phyloP scores from a whole-genome alignment of 2,329 filamentous ascomycete genomes.

The Epichloe elymi region DNA sequence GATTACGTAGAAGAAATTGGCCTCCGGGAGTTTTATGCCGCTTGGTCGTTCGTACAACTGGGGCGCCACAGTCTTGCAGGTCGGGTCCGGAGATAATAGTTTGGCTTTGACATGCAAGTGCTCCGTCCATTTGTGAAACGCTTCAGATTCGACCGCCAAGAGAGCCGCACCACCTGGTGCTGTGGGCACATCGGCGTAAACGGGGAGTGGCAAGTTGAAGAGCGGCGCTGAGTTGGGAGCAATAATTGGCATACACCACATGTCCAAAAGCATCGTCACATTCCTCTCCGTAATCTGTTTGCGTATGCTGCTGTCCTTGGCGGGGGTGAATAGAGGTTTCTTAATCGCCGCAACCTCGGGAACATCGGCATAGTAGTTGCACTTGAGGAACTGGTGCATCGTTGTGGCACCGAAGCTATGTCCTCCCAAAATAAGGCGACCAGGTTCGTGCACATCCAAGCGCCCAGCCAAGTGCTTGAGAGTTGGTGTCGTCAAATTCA shows the following conservation, averaged over 20 bases:
- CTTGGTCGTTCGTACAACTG: conserved; percentile 28
- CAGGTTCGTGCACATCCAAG: conserved; percentile 57
- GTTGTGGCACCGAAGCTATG: conserved; percentile 74
- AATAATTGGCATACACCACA: conserved; percentile 66
- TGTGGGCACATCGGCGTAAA: conserved; percentile 39
- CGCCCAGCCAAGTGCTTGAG: conserved; percentile 46
- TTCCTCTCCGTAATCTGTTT: conserved; percentile 55
- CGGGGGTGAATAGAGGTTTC: conserved; percentile 48
- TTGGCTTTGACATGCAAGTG: conserved; percentile 59
- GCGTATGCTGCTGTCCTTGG: conserved; percentile 39
- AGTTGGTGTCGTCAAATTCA: conserved; percentile 36
- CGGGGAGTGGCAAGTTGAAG: conserved; percentile 60
- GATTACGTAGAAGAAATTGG: conserved; percentile 62
- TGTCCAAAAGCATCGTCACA: conserved; percentile 59
- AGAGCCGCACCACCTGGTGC: conserved; percentile 44
- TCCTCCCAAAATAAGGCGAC: conserved; percentile 61
- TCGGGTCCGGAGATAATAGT: conserved; percentile 45
- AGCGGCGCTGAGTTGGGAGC: conserved; percentile 50
- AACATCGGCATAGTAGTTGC: conserved; percentile 51
- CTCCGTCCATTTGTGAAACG: conserved; percentile 65
- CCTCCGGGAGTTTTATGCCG: conserved; percentile 31
- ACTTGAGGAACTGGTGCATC: conserved; percentile 65
- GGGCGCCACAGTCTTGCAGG: conserved; percentile 26
- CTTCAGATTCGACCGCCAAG: conserved; percentile 60
- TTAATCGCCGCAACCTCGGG: conserved; percentile 33